A percentile compares a stretch with the other conserved stretches of the same genome.
Evolutionary conservation across 306 rosid genomes (phyloP).

Genomic region (Fagus crenata): DNA sequence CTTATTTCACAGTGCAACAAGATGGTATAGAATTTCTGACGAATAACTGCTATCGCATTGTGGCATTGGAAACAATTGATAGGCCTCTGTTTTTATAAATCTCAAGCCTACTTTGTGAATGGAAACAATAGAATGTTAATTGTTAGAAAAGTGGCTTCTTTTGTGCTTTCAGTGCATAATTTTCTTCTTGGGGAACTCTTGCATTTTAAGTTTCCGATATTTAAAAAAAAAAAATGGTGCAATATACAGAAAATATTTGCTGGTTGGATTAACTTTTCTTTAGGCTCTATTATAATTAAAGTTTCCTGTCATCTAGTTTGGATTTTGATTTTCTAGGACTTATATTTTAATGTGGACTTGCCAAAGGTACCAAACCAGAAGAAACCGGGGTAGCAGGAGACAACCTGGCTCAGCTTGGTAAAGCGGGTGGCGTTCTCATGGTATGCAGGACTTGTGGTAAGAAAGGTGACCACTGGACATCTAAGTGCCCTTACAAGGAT

Average conservation of each 20-base stretch:
- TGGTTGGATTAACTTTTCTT: no score
- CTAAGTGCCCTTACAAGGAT: constrained; percentile 91
- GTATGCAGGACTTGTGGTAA: constrained; percentile 91
- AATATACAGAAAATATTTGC: no score
- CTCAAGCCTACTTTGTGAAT: neutral
- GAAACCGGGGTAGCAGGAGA: constrained; percentile 66
- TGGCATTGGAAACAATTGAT: neutral
- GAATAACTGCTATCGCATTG: neutral
- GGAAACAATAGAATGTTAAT: neutral
- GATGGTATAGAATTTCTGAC: neutral
- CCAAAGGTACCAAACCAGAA: constrained; percentile 69
- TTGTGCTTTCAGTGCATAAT: neutral
- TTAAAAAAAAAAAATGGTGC: neutral
- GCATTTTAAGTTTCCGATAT: neutral
- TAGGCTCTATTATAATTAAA: neutral
- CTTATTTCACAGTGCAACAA: neutral
- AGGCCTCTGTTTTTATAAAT: neutral
- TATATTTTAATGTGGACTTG: neutral
- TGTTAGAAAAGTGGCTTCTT: neutral
- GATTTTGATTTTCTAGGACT: neutral
- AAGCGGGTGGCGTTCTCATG: constrained; percentile 75
- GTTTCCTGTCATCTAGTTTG: neutral
- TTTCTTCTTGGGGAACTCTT: neutral
- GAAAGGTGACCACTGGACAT: constrained; percentile 97
- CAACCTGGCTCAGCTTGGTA: constrained; percentile 47